Percentiles rank a stretch among this genome's conserved stretches.
Conservation (phyloP, 768 basidiomycete species). For the Dentipellis sp. region DNA sequence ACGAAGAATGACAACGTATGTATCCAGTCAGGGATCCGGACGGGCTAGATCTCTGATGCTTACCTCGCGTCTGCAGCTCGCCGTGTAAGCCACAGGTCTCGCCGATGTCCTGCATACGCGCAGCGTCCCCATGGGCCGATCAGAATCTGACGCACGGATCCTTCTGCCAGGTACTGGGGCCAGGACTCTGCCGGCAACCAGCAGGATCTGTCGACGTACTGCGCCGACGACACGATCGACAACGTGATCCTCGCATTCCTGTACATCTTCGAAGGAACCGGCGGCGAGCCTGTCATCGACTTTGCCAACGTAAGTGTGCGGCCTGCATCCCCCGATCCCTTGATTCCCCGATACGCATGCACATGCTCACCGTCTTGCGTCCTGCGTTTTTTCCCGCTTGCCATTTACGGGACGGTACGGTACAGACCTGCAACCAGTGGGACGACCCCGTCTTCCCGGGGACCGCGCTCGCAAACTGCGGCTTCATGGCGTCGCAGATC, state of each 20-base stretch:
- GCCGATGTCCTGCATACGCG: constrained; percentile 15
- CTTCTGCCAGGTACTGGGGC: constrained; percentile 41
- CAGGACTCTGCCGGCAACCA: constrained; percentile 36
- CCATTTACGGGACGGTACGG: no score
- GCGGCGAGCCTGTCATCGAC: constrained; percentile 48
- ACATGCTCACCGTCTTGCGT: no score
- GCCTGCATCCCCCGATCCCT: constrained; percentile 6
- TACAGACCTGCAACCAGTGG: constrained; percentile 51
- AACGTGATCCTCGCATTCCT: constrained; percentile 56
- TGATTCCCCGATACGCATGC: neutral
- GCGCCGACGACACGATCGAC: constrained; percentile 50
- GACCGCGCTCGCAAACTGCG: constrained; percentile 53
- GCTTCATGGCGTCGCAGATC: constrained; percentile 51
- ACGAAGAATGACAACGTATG: constrained; percentile 30
- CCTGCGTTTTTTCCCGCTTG: no score
- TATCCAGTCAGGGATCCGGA: constrained; percentile 9
- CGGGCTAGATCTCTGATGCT: neutral
- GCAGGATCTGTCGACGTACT: constrained; percentile 39
- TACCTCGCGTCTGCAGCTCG: constrained; percentile 14
- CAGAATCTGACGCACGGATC: constrained; percentile 19
- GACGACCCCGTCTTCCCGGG: constrained; percentile 54
- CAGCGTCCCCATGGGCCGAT: no score
- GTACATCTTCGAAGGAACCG: constrained; percentile 47
- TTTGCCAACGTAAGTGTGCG: constrained; percentile 39
- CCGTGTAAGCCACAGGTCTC: constrained; percentile 31